phyloP scores from a whole-genome alignment of 2,329 filamentous ascomycete species.

The Aspergillus sclerotialis region DNA sequence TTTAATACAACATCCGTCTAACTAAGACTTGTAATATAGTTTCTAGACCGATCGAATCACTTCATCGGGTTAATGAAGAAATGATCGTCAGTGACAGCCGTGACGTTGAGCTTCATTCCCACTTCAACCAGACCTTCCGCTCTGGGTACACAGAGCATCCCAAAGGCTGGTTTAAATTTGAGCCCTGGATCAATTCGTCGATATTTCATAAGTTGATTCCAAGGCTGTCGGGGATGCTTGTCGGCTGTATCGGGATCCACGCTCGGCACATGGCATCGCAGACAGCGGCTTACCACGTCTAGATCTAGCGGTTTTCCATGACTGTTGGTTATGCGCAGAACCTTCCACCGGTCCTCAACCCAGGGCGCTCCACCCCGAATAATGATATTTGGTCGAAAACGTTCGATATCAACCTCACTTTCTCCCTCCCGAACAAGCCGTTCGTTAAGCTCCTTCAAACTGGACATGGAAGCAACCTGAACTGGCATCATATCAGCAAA shows the following conservation, averaged over 20 bases:
- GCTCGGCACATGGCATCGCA: constrained; percentile 57
- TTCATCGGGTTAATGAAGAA: constrained; percentile 48
- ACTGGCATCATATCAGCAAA: constrained; percentile 57
- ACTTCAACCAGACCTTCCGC: constrained; percentile 49
- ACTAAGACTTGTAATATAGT: too few species aligned
- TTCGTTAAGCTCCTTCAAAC: constrained; percentile 52
- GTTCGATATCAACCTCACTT: constrained; percentile 50
- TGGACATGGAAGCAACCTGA: constrained; percentile 49
- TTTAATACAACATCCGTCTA: too few species aligned
- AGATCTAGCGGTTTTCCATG: constrained; percentile 32
- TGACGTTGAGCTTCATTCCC: constrained; percentile 53
- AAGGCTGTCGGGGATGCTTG: constrained; percentile 54
- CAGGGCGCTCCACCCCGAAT: constrained; percentile 51
- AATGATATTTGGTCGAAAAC: constrained; percentile 59
- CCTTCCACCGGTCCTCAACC: constrained; percentile 61
- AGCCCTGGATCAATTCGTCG: constrained; percentile 53
- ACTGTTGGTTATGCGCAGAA: constrained; percentile 32
- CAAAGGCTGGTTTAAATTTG: constrained; percentile 60
- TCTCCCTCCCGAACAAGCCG: constrained; percentile 39
- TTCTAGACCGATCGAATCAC: too few species aligned
- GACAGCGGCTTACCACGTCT: constrained; percentile 54
- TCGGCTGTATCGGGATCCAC: constrained; percentile 57
- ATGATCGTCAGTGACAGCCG: constrained; percentile 52
- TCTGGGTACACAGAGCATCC: constrained; percentile 57
- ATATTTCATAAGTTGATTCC: constrained; percentile 57